A percentile compares a stretch with the other conserved stretches of the same genome.
Conservation (phyloP, 768 basidiomycete genomes). For the Trichaptum fuscoviolaceum region DNA sequence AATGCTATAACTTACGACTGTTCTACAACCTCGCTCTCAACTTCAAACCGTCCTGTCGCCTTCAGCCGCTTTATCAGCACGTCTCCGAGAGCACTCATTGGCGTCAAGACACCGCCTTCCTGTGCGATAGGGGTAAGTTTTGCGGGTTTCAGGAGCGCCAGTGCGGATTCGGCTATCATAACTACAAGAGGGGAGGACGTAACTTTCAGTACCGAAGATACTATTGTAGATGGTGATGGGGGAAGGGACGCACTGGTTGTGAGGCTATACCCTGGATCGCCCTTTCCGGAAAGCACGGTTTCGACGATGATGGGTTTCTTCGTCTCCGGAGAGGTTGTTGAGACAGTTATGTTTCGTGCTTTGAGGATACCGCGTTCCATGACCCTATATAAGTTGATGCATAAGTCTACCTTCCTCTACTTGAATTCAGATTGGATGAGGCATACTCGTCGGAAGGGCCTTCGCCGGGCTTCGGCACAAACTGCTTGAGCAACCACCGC, state of each 20-base stretch:
- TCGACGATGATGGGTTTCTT: conserved; percentile 42
- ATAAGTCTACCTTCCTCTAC: not conserved
- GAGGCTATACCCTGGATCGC: conserved; percentile 72
- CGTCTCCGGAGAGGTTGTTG: conserved; percentile 37
- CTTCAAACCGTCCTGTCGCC: conserved; percentile 45
- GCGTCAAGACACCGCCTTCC: conserved; percentile 78
- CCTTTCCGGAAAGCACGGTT: conserved; percentile 56
- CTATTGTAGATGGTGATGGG: not conserved
- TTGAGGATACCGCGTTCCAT: conserved; percentile 56
- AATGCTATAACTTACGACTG: not conserved
- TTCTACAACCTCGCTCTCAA: conserved; percentile 2
- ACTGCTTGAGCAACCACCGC: conserved; percentile 48
- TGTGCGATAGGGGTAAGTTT: conserved; percentile 9
- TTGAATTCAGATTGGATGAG: not conserved
- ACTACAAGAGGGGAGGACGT: not conserved
- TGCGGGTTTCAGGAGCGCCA: not conserved
- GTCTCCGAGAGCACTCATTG: conserved; percentile 78
- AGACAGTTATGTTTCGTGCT: conserved; percentile 67
- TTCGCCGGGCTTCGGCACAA: conserved; percentile 49
- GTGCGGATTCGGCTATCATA: not conserved
- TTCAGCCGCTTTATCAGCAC: conserved; percentile 64
- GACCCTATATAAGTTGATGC: conserved; percentile 29
- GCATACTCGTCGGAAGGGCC: conserved; percentile 65
- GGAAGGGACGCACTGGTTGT: conserved; percentile 42
- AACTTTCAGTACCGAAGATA: not conserved